Evolutionary conservation across 192 early-diverging fungal genomes (phyloP), one percentile per base, ranked within the genome.

Genomic region (Podila epicladia): DNA sequence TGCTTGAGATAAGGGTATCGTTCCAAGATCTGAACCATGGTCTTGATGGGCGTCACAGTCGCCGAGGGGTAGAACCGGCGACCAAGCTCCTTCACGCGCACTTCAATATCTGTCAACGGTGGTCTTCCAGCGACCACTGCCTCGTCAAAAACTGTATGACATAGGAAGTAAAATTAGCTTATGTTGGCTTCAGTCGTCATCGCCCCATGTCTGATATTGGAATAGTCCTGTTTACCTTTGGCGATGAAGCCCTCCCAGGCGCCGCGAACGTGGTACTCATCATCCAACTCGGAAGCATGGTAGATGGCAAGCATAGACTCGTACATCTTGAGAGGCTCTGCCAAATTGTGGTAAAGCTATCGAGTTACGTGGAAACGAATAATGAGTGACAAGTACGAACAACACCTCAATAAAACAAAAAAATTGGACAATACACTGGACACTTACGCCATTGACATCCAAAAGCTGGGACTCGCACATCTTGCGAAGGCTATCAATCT

Each of bases 211-310:
- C 35, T 11, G 35, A 37, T 0, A 0, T 37, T 37, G 15, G 26
- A 17, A 53, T 22, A n/a, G 12, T n/a, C 41, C 3, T 45, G 41
- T 8, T 33, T 59, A 80, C 77, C 71, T 37, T 59, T 64, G 0
- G 71, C 50, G 13, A 80, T 80, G 57, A 73, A 80, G 20, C 77
- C 77, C 15, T 80, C 77, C 77, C 77, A 80, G 13, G 77, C 77
- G 1, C 71, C 37, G 4, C 77, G 71, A 26, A 80, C 67, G 53
- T 80, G 77, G 48, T 73, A 80, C 48, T 80, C 77, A n/a, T 80
- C 77, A 35, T 80, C 77, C 24, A 73, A 31, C 57, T 80, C 77
- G 8, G 77, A 80, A 4, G 71, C 64, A 11, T 80, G 77, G 62
- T 73, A 80, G 35, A 80, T 72, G 19, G 77, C 77, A 17, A 80